Evolutionary conservation across 768 basidiomycete genomes (phyloP).

Genomic region (Mycena metata): DNA sequence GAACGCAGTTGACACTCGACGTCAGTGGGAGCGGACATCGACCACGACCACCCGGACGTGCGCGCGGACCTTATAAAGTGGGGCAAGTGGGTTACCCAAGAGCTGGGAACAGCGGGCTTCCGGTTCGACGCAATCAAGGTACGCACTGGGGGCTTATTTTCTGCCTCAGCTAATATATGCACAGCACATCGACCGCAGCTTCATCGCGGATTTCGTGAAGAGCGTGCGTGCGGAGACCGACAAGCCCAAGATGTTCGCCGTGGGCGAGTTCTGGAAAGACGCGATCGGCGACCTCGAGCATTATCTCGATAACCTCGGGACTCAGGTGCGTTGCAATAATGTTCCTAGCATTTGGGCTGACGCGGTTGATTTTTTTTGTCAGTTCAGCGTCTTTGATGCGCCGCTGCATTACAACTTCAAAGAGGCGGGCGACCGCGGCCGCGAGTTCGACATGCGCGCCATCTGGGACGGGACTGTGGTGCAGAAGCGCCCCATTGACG

Average conservation of each 20-base stretch:
- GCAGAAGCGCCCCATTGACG: constrained; percentile 69
- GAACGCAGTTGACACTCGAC: background rate
- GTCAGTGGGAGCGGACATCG: constrained; percentile 55
- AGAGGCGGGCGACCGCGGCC: constrained; percentile 67
- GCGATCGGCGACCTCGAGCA: constrained; percentile 43
- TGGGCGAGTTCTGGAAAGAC: constrained; percentile 63
- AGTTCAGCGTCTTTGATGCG: constrained; percentile 77
- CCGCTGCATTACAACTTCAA: constrained; percentile 76
- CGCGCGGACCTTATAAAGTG: constrained; percentile 67
- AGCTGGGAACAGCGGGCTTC: constrained; percentile 43
- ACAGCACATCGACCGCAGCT: constrained; percentile 50
- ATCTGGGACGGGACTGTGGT: constrained; percentile 72
- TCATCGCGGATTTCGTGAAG: constrained; percentile 52
- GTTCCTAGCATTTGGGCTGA: background rate
- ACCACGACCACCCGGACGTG: constrained; percentile 74
- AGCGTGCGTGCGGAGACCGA: constrained; percentile 52
- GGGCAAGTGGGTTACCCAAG: constrained; percentile 69
- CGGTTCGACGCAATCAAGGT: constrained; percentile 60
- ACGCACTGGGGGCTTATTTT: background rate
- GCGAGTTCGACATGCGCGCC: constrained; percentile 69
- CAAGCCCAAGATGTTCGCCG: constrained; percentile 55
- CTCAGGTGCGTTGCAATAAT: constrained; percentile 36
- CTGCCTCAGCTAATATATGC: too few relatives aligned
- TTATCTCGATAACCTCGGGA: constrained; percentile 42
- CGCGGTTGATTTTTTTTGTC: constrained; percentile 5